These are phyloP conservation scores for Thelonectria discophora DNA, from an alignment of 2,329 filamentous ascomycete species.

Conservation along the genomic window DNA sequence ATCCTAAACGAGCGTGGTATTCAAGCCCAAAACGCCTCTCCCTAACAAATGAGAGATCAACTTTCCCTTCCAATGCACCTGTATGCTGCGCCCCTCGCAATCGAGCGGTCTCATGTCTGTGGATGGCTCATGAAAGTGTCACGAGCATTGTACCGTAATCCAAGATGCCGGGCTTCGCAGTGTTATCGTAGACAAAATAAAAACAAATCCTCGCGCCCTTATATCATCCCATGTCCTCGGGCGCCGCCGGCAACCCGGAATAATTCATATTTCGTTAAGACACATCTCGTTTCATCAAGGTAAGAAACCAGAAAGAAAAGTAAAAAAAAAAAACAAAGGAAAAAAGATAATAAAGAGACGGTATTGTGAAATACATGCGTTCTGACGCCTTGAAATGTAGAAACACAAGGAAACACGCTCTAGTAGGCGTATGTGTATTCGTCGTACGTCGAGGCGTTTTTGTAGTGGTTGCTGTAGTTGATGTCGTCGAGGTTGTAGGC, in stretches of 20 bases:
- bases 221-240: constrained; percentile 42
- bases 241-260: constrained; percentile 35
- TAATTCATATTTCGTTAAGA: constrained; percentile 48
- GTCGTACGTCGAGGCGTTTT: constrained; percentile 36
- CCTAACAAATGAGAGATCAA: constrained; percentile 24
- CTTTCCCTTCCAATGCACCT: constrained; percentile 33
- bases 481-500: constrained; percentile 44
- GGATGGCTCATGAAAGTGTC: constrained; percentile 26
- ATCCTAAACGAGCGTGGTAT: constrained; percentile 21
- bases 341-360: constrained; percentile 30
- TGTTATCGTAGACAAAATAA: constrained; percentile 27
- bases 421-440: constrained; percentile 33
- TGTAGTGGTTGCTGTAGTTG: constrained; percentile 44
- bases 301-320: constrained; percentile 39
- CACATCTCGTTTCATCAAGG: constrained; percentile 45
- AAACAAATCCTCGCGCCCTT: constrained; percentile 31
- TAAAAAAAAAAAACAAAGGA: constrained; percentile 33
- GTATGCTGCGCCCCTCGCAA: constrained; percentile 34
- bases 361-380: constrained; percentile 41
- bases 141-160: constrained; percentile 35
- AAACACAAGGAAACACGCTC: constrained; percentile 11
- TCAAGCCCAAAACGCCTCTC: constrained; percentile 27
- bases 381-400: constrained; percentile 41
- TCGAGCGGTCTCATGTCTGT: constrained; percentile 30
- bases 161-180: constrained; percentile 34